Base-by-base conservation (phyloP, 1,284 basidiomycete genomes). In the Boletus hoseneyae region DNA sequence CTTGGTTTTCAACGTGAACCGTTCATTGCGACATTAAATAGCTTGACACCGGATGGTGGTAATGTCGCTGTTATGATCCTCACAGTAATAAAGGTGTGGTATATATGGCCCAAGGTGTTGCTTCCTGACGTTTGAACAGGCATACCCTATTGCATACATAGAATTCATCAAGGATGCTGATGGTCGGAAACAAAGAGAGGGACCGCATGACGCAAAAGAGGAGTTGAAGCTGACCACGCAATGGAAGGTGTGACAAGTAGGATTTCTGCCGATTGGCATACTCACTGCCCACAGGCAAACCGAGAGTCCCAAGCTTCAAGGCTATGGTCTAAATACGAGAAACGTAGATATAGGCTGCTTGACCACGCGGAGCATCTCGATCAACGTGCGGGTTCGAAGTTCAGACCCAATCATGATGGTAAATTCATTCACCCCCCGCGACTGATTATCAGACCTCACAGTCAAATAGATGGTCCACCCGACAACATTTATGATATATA, bases 41-140 rank as follows among this genome's bases (percentile, higher is more conserved):
- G 88, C 57, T 70, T 99, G 42, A 85, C 85, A 0, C 67, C 83
- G 0, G 91, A 96, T 57, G 96, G 96, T 0, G 97, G 96, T 0
- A 52, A 75, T 4, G 79, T 97, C 0, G 74, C 87, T 3, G 73
- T 85, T 9, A 77, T 96, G 77, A 90, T 95, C 60, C 57, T 97
- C 3, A 73, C 84, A 7, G 71, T 98, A 11, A 73, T 79, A 4
- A 90, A 88, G 70, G 82, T 85, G 45, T 35, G 58, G 32, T n/a
- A 62, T 49, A 61, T 67, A 19, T 23, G 3, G 2, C 41, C 35
- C 12, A 19, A 33, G 4, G 8, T 40, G 6, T 19, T 12, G 11
- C n/a, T 6, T 51, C 16, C 41, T 62, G 25, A 66, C 18, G 15
- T 52, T 53, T 18, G 25, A 44, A 16, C 42, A 88, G 86, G 68